phyloP scores from a whole-genome alignment of 2,329 filamentous ascomycete genomes.

The Fusarium hainanense region DNA sequence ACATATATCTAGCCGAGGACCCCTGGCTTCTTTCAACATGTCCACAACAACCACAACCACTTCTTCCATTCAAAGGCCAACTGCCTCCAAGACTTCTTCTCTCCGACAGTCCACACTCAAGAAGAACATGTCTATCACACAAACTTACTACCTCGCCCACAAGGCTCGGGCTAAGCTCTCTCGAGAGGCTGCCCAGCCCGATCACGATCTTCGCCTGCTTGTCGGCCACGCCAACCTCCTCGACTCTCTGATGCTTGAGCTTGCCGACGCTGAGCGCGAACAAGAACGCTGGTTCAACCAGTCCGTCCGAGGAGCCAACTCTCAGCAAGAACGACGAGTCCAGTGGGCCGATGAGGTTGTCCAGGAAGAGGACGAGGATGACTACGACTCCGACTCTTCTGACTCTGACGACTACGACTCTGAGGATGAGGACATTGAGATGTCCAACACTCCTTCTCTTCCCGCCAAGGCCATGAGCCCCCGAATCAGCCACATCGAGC shows the following conservation, averaged over 20 bases:
- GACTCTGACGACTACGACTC: constrained; percentile 62
- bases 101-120: constrained; percentile 57
- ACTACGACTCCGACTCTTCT: constrained; percentile 72
- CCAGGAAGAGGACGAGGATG: constrained; percentile 78
- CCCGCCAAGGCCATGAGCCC: constrained; percentile 56
- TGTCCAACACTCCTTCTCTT: constrained; percentile 59
- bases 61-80: constrained; percentile 42
- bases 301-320: constrained; percentile 79
- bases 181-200: constrained; percentile 85
- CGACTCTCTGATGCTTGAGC: constrained; percentile 90
- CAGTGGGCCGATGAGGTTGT: constrained; percentile 87
- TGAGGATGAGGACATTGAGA: constrained; percentile 70
- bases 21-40: constrained; percentile 45
- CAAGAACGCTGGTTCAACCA: constrained; percentile 99
- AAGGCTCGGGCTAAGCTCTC: constrained; percentile 97
- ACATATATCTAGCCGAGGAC: constrained; percentile 40
- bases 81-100: constrained; percentile 44
- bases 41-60: constrained; percentile 45
- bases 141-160: constrained; percentile 98
- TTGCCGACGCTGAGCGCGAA: constrained; percentile 92
- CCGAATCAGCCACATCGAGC: constrained; percentile 51
- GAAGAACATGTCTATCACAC: constrained; percentile 96
- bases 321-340: constrained; percentile 74
- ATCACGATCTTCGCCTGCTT: constrained; percentile 94
- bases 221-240: constrained; percentile 99